Conservation (phyloP, 305 asterid species). For the Striga hermonthica region DNA sequence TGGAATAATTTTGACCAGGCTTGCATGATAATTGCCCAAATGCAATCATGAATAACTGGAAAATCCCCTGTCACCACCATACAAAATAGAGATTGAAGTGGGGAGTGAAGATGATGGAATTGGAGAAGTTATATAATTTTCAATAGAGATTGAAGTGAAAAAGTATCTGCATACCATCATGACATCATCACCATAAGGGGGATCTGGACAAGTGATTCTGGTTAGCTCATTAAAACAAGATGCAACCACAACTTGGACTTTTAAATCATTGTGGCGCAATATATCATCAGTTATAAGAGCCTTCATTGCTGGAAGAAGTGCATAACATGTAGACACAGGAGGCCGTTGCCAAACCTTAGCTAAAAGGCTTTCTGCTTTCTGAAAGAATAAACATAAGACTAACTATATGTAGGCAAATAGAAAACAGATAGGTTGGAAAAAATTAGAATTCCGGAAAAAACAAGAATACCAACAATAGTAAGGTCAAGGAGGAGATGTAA, state of each 20-base stretch:
- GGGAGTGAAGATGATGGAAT: too few species aligned
- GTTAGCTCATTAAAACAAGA: slow-evolving; percentile 56
- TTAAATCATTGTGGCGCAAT: slow-evolving; percentile 38
- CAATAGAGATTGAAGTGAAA: slow-evolving; percentile 16
- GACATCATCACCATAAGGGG: slow-evolving; percentile 42
- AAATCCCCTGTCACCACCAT: slow-evolving; percentile 45
- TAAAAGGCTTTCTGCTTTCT: slow-evolving; percentile 51
- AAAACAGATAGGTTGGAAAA: too few species aligned
- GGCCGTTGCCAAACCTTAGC: slow-evolving; percentile 50
- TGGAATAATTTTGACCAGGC: slow-evolving; percentile 35
- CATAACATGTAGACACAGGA: slow-evolving; percentile 35
- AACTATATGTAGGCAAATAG: not conserved
- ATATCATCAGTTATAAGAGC: slow-evolving; percentile 43
- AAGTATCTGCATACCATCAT: slow-evolving; percentile 51
- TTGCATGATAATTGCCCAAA: slow-evolving; percentile 43
- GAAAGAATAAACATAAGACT: slow-evolving; percentile 30
- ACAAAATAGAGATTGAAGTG: slow-evolving; percentile 2
- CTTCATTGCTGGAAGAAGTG: slow-evolving; percentile 46
- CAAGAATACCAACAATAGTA: not conserved
- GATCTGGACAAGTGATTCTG: slow-evolving; percentile 57
- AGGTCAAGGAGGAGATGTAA: not conserved
- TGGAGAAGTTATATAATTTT: not conserved
- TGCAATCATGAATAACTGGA: slow-evolving; percentile 41
- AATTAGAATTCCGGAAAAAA: too few species aligned
- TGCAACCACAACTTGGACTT: slow-evolving; percentile 54